Conservation (phyloP, 1,284 basidiomycete genomes). For the Inonotus obliquus region DNA sequence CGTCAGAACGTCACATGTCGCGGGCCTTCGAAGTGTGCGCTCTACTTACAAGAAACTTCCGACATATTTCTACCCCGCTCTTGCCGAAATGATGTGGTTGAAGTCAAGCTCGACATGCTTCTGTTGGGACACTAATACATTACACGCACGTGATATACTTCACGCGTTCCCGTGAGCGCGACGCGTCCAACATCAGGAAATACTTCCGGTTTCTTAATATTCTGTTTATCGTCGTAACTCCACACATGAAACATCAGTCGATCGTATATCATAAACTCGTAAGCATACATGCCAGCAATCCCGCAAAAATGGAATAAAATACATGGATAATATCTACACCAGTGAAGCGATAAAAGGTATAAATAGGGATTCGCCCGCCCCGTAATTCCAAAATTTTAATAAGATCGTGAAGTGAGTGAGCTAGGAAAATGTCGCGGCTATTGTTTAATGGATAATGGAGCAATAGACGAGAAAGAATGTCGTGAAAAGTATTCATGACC, state of each 20-base stretch:
- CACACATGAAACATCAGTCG: not conserved
- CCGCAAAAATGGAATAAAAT: not conserved
- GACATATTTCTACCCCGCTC: not conserved
- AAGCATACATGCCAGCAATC: not conserved
- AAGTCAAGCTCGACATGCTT: not conserved
- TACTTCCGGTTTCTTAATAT: not conserved
- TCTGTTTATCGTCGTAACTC: not conserved
- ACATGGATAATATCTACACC: not conserved
- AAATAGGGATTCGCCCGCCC: not conserved
- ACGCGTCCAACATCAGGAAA: not conserved
- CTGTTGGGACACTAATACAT: not conserved
- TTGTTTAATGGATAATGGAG: not conserved
- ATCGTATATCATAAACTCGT: not conserved
- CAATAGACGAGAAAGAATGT: not conserved
- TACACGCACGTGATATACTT: not conserved
- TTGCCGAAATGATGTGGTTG: not conserved
- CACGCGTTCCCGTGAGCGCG: conserved; percentile 5
- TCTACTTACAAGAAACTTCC: not conserved
- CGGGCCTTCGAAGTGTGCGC: not conserved
- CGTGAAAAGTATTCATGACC: conserved; percentile 35
- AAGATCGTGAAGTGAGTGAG: not conserved
- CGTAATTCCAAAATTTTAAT: not conserved
- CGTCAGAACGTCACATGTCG: not conserved
- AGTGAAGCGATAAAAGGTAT: not conserved
- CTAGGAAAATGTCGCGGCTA: not conserved